A percentile compares a stretch with the other conserved stretches of the same genome.
phyloP scores from a whole-genome alignment of 1,139 yeast species.

The Geotrichum carabidarum region DNA sequence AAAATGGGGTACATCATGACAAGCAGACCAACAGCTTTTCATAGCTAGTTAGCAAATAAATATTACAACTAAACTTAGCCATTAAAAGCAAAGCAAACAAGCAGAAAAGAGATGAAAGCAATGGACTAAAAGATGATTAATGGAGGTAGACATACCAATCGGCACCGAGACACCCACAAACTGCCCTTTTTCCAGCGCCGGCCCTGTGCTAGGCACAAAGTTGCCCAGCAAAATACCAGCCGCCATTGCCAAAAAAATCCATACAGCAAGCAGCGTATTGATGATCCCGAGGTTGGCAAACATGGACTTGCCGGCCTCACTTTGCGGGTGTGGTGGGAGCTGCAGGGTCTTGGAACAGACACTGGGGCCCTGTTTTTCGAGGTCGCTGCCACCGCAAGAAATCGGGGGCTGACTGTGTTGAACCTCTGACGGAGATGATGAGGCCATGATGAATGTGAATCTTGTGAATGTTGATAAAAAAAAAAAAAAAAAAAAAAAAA shows the following conservation, averaged over 20 bases:
- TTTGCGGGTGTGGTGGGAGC: too few relatives aligned
- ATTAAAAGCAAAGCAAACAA: too few relatives aligned
- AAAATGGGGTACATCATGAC: conserved; percentile 58
- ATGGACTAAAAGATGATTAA: neutral
- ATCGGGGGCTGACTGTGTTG: too few relatives aligned
- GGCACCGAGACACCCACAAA: conserved; percentile 41
- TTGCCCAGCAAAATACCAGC: conserved; percentile 34
- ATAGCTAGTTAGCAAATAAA: neutral
- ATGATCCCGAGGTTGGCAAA: conserved; percentile 23
- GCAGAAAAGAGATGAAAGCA: neutral
- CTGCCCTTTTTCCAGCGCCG: conserved; percentile 27
- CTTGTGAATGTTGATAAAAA: too few relatives aligned
- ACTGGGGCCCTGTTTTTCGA: too few relatives aligned
- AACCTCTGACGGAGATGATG: too few relatives aligned
- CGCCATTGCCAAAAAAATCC: conserved; percentile 35
- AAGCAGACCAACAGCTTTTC: conserved; percentile 46
- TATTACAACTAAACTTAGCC: neutral
- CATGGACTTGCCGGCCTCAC: neutral
- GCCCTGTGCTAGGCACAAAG: conserved; percentile 29
- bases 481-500: too few relatives aligned
- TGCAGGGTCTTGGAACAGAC: too few relatives aligned
- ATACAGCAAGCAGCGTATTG: conserved; percentile 30
- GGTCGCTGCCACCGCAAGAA: too few relatives aligned
- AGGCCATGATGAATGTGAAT: too few relatives aligned
- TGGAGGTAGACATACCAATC: conserved; percentile 27